Conservation (phyloP, 352 stramenopile genomes). For the Phytophthora meadii region DNA sequence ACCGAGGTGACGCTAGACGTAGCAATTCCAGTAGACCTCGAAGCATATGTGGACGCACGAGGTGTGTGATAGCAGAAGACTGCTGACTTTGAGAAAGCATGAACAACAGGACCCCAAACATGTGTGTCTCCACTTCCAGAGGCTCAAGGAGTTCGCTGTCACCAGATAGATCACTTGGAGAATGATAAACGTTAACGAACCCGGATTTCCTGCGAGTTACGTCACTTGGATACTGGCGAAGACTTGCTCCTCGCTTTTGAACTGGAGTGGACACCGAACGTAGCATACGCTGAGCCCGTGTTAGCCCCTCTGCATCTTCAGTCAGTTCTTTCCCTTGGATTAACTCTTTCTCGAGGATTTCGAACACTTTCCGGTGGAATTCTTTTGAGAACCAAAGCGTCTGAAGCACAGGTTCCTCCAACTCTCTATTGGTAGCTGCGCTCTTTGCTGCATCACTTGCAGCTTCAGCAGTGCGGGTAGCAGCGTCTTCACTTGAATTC, state of each 20-base stretch:
- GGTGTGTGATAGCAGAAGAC: constrained; percentile 59
- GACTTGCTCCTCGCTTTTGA: constrained; percentile 55
- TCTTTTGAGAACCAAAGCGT: constrained; percentile 90
- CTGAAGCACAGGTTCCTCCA: constrained; percentile 79
- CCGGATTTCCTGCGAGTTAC: constrained; percentile 47
- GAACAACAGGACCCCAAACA: constrained; percentile 79
- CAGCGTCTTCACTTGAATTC: constrained; percentile 63
- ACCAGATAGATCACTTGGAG: constrained; percentile 42
- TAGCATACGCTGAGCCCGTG: constrained; percentile 81
- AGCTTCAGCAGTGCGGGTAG: constrained; percentile 67
- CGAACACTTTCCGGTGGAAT: constrained; percentile 88
- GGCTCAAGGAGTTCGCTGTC: constrained; percentile 66
- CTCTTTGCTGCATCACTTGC: constrained; percentile 83
- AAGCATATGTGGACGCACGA: constrained; percentile 69
- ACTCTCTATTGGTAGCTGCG: constrained; percentile 71
- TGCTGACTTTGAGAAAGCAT: constrained; percentile 82
- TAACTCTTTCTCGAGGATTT: constrained; percentile 85
- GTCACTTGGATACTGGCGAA: constrained; percentile 57
- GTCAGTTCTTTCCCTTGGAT: constrained; percentile 71
- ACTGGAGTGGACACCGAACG: constrained; percentile 84
- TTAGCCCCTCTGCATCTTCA: constrained; percentile 78
- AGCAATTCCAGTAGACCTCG: constrained; percentile 83
- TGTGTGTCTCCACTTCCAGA: constrained; percentile 79
- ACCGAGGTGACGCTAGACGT: constrained; percentile 75
- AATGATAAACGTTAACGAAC: constrained; percentile 44